Base-by-base conservation (phyloP, 345 rosid species). In the Brassica nigra region DNA sequence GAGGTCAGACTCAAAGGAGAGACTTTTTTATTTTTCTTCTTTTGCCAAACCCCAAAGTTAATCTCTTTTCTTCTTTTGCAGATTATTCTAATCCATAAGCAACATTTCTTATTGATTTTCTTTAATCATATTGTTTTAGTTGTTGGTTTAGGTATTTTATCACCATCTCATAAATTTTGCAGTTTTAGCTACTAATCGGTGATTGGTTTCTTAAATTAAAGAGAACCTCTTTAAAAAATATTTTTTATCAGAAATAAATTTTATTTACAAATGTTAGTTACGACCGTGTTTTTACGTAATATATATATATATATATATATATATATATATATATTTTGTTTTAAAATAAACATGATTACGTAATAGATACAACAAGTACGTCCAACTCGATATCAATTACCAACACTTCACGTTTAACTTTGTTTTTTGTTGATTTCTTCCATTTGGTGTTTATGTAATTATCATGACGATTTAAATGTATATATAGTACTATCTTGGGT, bases 391-490 rank as follows among this genome's bases (percentile, higher is more conserved):
- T 27, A 65, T 52, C 71, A 33, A 6, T 33, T 12, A 15, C 61
- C 69, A 30, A 18, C 49, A 30, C 44, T 49, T 34, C 12, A 33
- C 15, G 55, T 29, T 12, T 34, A 15, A 30, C 1, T 49, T 33
- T 52, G 34, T 20, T n/a, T n/a, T 57, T 76, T 57, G 18, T 39
- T 39, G 73, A 57, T 37, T 67, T 30, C 33, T 76, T 67, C 67
- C 15, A 6, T 58, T 29, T 18, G 42, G 18, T 37, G 20, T 39
- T 36, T 10, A 15, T 39, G 6, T 15, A 39, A 67, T 10, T 37
- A 76, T 57, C 14, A 76, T 58, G 20, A 57, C 59, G 6, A 52
- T 15, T 29, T 23, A 12, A 67, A 39, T 31, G 39, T 55, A 49
- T 8, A 37, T 2, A 49, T 29, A 47, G 42, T 69, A 34, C 34